Percentiles rank a stretch among this genome's conserved stretches.
Conservation (phyloP, 331 rosid species). For the Rhamnella rubrinervis region DNA sequence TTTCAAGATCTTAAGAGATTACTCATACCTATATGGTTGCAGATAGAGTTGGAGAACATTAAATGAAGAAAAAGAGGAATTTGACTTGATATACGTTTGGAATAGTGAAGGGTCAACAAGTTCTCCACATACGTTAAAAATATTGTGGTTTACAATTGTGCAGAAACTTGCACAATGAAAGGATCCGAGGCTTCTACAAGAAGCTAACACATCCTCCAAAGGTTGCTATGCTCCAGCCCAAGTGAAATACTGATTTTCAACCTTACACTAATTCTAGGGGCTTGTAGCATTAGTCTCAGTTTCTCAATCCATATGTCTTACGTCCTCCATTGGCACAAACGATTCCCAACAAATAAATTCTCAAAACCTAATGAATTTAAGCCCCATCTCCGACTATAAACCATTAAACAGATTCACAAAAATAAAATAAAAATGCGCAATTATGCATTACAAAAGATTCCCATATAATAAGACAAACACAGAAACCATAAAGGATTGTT, state of each 20-base stretch:
- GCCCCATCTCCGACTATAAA: neutral
- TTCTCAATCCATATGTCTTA: neutral
- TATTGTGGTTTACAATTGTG: neutral
- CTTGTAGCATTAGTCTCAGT: neutral
- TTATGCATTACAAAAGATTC: neutral
- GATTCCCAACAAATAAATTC: neutral
- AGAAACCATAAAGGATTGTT: neutral
- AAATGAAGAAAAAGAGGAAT: neutral
- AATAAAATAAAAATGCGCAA: neutral
- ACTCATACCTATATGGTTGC: conserved; percentile 13
- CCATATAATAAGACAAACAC: neutral
- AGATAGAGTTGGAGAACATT: conserved; percentile 1
- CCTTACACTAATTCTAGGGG: too few species aligned
- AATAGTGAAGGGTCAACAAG: neutral
- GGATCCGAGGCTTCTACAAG: neutral
- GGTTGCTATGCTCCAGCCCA: too few species aligned
- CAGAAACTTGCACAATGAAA: neutral
- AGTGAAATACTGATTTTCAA: neutral
- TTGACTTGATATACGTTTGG: neutral
- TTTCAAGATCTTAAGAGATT: conserved; percentile 11
- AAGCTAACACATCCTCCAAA: neutral
- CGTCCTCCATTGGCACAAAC: too few species aligned
- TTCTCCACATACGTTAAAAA: neutral
- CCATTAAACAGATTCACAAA: neutral
- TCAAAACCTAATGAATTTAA: neutral